A percentile compares a stretch with the other conserved stretches of the same genome.
These are phyloP conservation scores for Isoetes engelmannii DNA, from an alignment of 83 land plant genomes.

Conservation along the genomic window DNA sequence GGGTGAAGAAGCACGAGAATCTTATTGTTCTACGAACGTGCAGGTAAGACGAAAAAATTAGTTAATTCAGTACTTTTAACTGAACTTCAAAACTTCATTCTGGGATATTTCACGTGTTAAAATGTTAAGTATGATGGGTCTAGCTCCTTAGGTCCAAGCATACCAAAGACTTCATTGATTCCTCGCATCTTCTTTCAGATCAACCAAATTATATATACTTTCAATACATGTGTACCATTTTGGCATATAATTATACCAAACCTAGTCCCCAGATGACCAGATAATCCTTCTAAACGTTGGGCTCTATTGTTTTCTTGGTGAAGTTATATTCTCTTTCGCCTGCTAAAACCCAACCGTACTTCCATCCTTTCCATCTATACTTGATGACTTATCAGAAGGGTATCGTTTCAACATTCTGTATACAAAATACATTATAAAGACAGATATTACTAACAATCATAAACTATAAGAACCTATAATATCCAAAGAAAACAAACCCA, in stretches of 20 bases:
- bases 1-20: constrained; percentile 93
- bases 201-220: no score
- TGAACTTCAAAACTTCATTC: no score
- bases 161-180: no score
- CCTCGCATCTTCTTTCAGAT: no score
- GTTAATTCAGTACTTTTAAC: no score
- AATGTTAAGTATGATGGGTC: no score
- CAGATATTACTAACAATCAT: background rate
- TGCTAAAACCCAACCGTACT: background rate
- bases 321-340: constrained; percentile 17
- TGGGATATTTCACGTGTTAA: no score
- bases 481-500: background rate
- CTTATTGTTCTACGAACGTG: constrained; percentile 93
- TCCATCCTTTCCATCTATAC: background rate
- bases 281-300: no score
- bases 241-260: no score
- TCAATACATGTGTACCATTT: no score
- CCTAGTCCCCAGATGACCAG: no score
- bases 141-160: no score
- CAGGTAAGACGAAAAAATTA: constrained; percentile 41
- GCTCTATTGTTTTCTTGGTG: constrained; percentile 18
- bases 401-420: constrained; percentile 5
- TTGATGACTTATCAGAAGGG: background rate
- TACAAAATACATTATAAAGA: background rate
- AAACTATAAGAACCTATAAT: background rate